Conservation (phyloP, 805 yeast genomes). For the Zygotorulaspora sp. region DNA sequence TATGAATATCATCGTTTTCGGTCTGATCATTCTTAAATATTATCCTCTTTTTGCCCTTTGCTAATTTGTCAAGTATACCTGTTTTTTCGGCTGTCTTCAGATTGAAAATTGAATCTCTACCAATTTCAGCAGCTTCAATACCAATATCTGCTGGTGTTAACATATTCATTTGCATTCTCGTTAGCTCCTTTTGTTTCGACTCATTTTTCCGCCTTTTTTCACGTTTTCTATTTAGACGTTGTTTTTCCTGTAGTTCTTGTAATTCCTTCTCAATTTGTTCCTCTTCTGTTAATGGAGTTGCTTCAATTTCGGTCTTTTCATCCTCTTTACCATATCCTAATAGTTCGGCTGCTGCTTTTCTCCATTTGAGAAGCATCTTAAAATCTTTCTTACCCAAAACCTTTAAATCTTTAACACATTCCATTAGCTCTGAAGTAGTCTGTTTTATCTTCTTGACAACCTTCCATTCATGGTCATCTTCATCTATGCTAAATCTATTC, state of each 20-base stretch:
- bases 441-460: slow-evolving; percentile 65
- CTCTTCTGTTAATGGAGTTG: slow-evolving; percentile 75
- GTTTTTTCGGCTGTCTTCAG: slow-evolving; percentile 82
- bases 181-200: slow-evolving; percentile 76
- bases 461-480: slow-evolving; percentile 65
- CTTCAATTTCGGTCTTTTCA: slow-evolving; percentile 50
- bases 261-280: slow-evolving; percentile 85
- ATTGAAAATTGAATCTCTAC: slow-evolving; percentile 75
- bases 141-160: slow-evolving; percentile 89
- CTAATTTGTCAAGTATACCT: slow-evolving; percentile 68
- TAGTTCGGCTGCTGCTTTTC: slow-evolving; percentile 76
- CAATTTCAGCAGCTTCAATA: slow-evolving; percentile 81
- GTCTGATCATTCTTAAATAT: slow-evolving; percentile 52
- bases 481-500: slow-evolving; percentile 57
- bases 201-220: slow-evolving; percentile 82
- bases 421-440: slow-evolving; percentile 73
- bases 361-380: slow-evolving; percentile 77
- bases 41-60: slow-evolving; percentile 68
- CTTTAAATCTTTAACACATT: slow-evolving; percentile 84
- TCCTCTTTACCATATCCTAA: slow-evolving; percentile 62
- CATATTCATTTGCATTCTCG: slow-evolving; percentile 95
- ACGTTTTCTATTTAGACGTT: slow-evolving; percentile 64
- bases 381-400: slow-evolving; percentile 94
- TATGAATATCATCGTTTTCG: slow-evolving; percentile 53
- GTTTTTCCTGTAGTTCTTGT: slow-evolving; percentile 64